Evolutionary conservation across 805 yeast genomes (phyloP).

Genomic region (Isabelozyma heimii): DNA sequence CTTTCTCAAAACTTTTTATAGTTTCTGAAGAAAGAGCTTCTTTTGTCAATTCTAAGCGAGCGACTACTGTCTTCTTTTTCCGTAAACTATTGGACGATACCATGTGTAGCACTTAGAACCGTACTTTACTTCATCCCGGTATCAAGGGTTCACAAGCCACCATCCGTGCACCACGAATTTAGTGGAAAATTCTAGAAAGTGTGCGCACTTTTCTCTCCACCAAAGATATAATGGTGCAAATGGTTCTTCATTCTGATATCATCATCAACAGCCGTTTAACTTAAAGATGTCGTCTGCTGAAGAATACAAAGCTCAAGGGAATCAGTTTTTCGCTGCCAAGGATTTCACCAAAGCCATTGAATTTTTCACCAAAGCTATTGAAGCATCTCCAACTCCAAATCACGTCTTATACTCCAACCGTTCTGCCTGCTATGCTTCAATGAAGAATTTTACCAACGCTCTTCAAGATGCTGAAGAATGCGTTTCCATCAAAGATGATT

Average conservation of each 20-base stretch:
- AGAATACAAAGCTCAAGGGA: constrained; percentile 87
- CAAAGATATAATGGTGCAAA: background rate
- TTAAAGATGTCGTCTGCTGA: constrained; percentile 52
- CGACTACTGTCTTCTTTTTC: no score
- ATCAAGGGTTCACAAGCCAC: background rate
- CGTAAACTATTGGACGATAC: no score
- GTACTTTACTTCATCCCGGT: background rate
- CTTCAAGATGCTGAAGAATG: constrained; percentile 83
- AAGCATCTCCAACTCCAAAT: constrained; percentile 75
- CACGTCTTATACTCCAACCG: constrained; percentile 93
- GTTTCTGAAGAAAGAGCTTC: no score
- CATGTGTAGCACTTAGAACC: no score
- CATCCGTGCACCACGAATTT: background rate
- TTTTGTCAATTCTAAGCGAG: no score
- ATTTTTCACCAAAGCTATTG: constrained; percentile 82
- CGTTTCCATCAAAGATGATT: constrained; percentile 72
- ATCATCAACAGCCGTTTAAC: background rate
- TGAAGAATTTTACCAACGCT: constrained; percentile 71
- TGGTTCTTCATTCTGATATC: background rate
- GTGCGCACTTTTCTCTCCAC: background rate
- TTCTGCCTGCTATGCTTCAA: constrained; percentile 85
- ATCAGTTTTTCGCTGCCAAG: constrained; percentile 86
- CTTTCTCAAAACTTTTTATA: no score
- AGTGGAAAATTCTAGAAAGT: background rate
- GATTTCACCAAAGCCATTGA: constrained; percentile 80